phyloP scores from a whole-genome alignment of 148 eudicot genomes.

The Vaccinium vitisidaea region DNA sequence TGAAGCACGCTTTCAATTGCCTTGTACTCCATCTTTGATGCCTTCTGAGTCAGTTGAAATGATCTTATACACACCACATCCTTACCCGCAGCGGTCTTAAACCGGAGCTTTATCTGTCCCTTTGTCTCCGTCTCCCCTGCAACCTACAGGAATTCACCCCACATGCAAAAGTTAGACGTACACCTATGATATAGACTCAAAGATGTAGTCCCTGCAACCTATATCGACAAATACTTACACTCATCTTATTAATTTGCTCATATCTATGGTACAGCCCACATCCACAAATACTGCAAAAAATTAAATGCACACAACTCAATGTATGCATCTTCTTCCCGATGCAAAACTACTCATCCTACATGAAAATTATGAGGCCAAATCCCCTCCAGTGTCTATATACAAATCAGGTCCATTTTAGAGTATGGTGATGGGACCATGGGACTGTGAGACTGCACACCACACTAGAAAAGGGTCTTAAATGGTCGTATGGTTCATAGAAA shows the following conservation, averaged over 20 bases:
- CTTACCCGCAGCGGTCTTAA: conserved; percentile 93
- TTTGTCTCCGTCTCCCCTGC: conserved; percentile 99
- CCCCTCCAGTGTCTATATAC: neutral
- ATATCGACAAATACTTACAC: neutral
- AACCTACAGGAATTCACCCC: conserved; percentile 47
- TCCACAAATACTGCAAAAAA: neutral
- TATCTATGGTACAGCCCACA: neutral
- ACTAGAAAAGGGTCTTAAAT: neutral
- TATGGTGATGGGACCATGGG: neutral
- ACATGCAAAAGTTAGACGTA: neutral
- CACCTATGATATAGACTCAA: neutral
- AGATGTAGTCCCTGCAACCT: neutral
- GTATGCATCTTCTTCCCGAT: neutral
- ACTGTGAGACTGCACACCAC: neutral
- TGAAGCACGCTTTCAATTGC: conserved; percentile 98
- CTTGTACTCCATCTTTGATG: conserved; percentile 94
- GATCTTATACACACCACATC: conserved; percentile 98
- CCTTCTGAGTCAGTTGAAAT: conserved; percentile 93
- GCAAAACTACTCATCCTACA: neutral
- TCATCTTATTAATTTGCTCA: neutral
- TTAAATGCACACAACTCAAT: neutral
- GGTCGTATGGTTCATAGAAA: neutral
- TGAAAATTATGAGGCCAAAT: neutral
- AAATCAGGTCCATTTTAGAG: neutral
- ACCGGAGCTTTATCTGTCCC: conserved; percentile 95